Evolutionary conservation across 371 early-diverging fungal species (phyloP).

Genomic region (Syncephalastrum racemosum): DNA sequence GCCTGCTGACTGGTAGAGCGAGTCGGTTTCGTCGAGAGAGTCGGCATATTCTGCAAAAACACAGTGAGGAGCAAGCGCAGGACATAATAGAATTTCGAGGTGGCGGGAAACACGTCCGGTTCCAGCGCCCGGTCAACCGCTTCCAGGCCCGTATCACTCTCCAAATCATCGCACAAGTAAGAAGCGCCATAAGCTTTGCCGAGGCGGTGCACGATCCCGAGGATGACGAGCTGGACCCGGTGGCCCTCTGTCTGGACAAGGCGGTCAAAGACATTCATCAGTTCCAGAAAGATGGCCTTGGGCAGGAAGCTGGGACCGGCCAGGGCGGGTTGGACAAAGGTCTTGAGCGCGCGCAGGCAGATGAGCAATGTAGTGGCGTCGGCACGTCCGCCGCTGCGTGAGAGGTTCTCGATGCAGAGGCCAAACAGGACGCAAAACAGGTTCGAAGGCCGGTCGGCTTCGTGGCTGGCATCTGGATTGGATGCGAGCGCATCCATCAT

Average conservation of each 20-base stretch:
- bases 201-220: conserved; percentile 46
- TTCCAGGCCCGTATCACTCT: conserved; percentile 15
- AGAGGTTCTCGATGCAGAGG: conserved; percentile 64
- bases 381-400: conserved; percentile 39
- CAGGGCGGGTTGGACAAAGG: conserved; percentile 43
- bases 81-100: conserved; percentile 48
- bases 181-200: conserved; percentile 39
- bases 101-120: conserved; percentile 43
- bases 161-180: conserved; percentile 46
- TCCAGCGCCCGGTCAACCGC: conserved; percentile 35
- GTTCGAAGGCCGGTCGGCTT: conserved; percentile 35
- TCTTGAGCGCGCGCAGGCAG: conserved; percentile 39
- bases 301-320: conserved; percentile 43
- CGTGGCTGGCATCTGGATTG: conserved; percentile 34
- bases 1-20: conserved; percentile 12
- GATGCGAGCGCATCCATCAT: conserved; percentile 43
- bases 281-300: conserved; percentile 60
- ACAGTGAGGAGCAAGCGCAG: conserved; percentile 49
- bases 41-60: conserved; percentile 48
- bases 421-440: conserved; percentile 63
- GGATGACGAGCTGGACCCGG: conserved; percentile 43
- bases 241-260: conserved; percentile 55
- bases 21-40: conserved; percentile 32
- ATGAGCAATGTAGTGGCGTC: conserved; percentile 36
- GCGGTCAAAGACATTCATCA: conserved; percentile 65